Percentiles rank a stretch among this genome's conserved stretches.
phyloP scores from a whole-genome alignment of 2,329 filamentous ascomycete genomes.

The Chrysosphaeria jannelii region DNA sequence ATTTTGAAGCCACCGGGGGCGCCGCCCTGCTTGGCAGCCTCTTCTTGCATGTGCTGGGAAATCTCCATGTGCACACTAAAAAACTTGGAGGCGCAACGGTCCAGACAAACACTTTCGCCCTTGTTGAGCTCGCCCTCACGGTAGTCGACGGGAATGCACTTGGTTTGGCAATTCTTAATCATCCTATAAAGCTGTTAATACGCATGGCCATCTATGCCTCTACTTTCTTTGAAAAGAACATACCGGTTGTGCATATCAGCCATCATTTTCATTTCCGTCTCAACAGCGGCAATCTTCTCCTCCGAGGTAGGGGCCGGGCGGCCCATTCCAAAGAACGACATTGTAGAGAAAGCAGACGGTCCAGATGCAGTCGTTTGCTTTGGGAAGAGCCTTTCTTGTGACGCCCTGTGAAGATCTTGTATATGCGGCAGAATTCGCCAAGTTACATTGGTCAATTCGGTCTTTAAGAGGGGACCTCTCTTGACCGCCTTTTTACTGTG shows the following conservation, averaged over 20 bases:
- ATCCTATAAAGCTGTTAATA: slow-evolving; percentile 20
- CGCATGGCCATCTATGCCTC: background rate
- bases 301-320: slow-evolving; percentile 67
- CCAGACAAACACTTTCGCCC: slow-evolving; percentile 91
- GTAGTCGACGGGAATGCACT: slow-evolving; percentile 81
- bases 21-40: no score
- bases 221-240: no score
- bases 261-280: slow-evolving; percentile 84
- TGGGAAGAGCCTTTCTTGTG: no score
- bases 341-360: no score
- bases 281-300: slow-evolving; percentile 89
- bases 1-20: no score
- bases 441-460: no score
- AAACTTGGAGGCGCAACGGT: slow-evolving; percentile 93
- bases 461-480: no score
- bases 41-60: slow-evolving; percentile 80
- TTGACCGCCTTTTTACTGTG: no score
- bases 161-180: slow-evolving; percentile 66
- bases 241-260: slow-evolving; percentile 97
- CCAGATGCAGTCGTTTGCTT: no score
- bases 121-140: slow-evolving; percentile 94
- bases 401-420: no score
- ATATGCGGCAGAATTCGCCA: no score
- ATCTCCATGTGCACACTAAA: slow-evolving; percentile 98
- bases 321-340: slow-evolving; percentile 12